These are phyloP conservation scores for Fusarium phyllophilum DNA, from an alignment of 2,329 filamentous ascomycete genomes.

Conservation along the genomic window DNA sequence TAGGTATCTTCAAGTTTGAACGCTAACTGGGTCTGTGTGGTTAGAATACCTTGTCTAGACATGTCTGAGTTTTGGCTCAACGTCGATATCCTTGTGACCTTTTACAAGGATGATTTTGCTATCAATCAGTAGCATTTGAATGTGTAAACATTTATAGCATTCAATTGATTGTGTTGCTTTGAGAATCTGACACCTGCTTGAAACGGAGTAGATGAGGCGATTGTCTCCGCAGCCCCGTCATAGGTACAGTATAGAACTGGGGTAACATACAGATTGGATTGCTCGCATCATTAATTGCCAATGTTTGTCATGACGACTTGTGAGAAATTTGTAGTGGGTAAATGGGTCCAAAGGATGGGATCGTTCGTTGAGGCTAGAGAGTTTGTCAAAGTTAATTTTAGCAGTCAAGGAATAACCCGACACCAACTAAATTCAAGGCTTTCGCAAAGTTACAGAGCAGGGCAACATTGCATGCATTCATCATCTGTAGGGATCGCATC, in stretches of 20 bases:
- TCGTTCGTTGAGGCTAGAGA: neutral
- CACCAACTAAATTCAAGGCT: neutral
- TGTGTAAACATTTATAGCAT: neutral
- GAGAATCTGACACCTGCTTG: constrained; percentile 16
- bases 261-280: constrained; percentile 6
- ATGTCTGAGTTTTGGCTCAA: constrained; percentile 7
- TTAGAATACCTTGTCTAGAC: neutral
- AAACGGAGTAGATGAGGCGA: constrained; percentile 15
- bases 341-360: neutral
- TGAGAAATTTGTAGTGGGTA: constrained; percentile 1
- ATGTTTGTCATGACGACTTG: constrained; percentile 12
- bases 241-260: constrained; percentile 24
- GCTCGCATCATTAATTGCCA: constrained; percentile 18
- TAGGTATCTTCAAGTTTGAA: constrained; percentile 1
- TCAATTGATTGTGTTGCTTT: constrained; percentile 6
- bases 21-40: constrained; percentile 13
- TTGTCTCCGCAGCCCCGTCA: constrained; percentile 24
- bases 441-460: neutral
- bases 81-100: neutral
- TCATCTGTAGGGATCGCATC: neutral
- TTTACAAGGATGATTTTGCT: constrained; percentile 7
- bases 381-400: neutral
- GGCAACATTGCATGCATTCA: neutral
- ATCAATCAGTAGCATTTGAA: constrained; percentile 19
- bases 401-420: constrained; percentile 4